Base-by-base conservation (phyloP, 225 moss, liverwort and hornwort genomes). In the Pseudisothecium myosuroides region DNA sequence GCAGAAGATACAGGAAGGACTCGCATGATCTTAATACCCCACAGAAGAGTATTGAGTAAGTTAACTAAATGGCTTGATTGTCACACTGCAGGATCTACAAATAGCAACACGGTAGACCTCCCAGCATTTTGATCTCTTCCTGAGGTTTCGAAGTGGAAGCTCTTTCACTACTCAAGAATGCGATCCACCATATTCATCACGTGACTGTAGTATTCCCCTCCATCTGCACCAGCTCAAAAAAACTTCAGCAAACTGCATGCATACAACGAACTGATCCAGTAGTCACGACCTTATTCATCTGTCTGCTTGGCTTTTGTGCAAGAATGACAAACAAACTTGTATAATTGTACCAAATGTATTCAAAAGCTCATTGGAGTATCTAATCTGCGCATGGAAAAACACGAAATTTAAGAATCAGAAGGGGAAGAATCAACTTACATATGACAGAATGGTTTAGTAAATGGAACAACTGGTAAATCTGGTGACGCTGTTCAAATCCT, bases 381-480 rank as follows among this genome's bases (percentile, higher is more conserved):
- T 45, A 65, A 23, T 41, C 64, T 54, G 21, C 14, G 81, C 56
- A 45, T 68, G 47, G 39, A 22, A 6, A 73, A 66, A 16, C 45
- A 21, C 24, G 37, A 43, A 76, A 76, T 10, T 67, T 54, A 37
- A 29, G 63, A 81, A 81, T 76, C 43, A 64, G 14, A 81, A 81
- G 73, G 61, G 49, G 62, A 74, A 56, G 73, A 83, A 81, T 63
- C 62, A 69, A 91, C 94, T 73, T 81, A 96, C 96, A 96, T 81
- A 96, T 92, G 41, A 96, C 89, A 39, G 88, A 94, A 87, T 96
- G 96, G 88, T 96, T 96, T 28, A 96, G 93, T 80, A 96, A 87
- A 91, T 96, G 96, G 83, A 96, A 96, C n/a, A 96, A 88, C 87
- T 96, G 96, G 88, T 96, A 96, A 64, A 96, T 61, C 60, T 91